Percentiles rank a stretch among this genome's conserved stretches.
Evolutionary conservation across 2,329 filamentous ascomycete species (phyloP).

Genomic region (Emydomyces testavorans): DNA sequence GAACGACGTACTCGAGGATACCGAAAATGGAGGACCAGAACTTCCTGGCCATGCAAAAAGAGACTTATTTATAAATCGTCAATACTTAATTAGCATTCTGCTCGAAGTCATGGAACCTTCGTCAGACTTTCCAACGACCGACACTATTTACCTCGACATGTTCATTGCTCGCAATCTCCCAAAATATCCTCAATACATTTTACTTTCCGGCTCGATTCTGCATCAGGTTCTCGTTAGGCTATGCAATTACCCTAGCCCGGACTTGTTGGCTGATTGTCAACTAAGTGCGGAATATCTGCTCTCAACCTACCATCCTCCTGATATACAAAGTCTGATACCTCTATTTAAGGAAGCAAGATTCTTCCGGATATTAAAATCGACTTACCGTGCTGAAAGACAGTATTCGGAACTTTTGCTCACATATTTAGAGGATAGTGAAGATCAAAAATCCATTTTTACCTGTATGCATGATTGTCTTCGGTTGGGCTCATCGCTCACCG

Average conservation of each 20-base stretch:
- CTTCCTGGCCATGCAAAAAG: slow-evolving; percentile 52
- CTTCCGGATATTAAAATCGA: slow-evolving; percentile 80
- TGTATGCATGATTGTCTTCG: slow-evolving; percentile 67
- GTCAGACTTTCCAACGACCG: slow-evolving; percentile 60
- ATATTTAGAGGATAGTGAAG: slow-evolving; percentile 75
- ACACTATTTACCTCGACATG: slow-evolving; percentile 95
- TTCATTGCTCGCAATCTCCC: slow-evolving; percentile 92
- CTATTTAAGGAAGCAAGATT: slow-evolving; percentile 71
- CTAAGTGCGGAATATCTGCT: slow-evolving; percentile 93
- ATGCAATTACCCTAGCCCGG: slow-evolving; percentile 68
- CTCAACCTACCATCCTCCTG: slow-evolving; percentile 82
- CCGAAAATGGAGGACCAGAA: slow-evolving; percentile 41
- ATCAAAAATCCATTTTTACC: slow-evolving; percentile 63
- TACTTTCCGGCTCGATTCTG: slow-evolving; percentile 75
- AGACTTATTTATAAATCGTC: slow-evolving; percentile 64
- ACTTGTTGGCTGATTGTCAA: slow-evolving; percentile 84
- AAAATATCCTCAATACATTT: slow-evolving; percentile 91
- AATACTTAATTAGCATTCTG: slow-evolving; percentile 84
- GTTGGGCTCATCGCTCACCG: slow-evolving; percentile 49
- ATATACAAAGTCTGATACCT: slow-evolving; percentile 63
- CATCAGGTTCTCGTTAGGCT: slow-evolving; percentile 70
- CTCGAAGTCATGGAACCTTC: slow-evolving; percentile 66
- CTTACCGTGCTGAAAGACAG: slow-evolving; percentile 68
- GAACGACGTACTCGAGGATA: slow-evolving; percentile 63
- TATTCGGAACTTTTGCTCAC: slow-evolving; percentile 66